phyloP scores from a whole-genome alignment of 441 rosid species.

The Oxalis stricta region DNA sequence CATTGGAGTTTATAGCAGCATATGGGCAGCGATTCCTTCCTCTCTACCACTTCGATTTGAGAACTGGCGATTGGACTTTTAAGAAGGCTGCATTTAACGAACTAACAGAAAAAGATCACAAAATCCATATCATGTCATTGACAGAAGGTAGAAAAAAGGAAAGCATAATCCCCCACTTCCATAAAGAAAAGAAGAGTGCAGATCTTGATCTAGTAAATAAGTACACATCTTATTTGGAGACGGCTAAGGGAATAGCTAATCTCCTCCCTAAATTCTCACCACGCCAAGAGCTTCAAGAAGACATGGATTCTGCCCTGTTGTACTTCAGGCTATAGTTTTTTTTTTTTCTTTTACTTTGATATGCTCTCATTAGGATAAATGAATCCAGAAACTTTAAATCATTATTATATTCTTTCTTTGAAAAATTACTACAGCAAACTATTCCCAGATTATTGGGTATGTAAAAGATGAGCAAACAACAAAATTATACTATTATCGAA shows the following conservation, averaged over 20 bases:
- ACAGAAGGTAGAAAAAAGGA: slow-evolving; percentile 3
- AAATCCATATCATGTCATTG: not conserved
- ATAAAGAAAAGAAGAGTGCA: not conserved
- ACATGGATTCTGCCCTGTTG: slow-evolving; percentile 17
- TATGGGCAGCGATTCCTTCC: slow-evolving; percentile 46
- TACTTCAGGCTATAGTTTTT: slow-evolving; percentile 21
- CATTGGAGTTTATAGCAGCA: slow-evolving; percentile 27
- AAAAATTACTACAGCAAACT: not conserved
- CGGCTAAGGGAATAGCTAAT: slow-evolving; percentile 23
- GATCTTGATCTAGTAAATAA: not conserved
- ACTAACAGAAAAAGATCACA: slow-evolving; percentile 4
- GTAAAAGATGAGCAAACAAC: not conserved
- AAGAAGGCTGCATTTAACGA: slow-evolving; percentile 13
- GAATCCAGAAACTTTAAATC: no score
- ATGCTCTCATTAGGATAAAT: no score
- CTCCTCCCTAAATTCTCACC: slow-evolving; percentile 39
- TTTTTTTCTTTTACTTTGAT: no score
- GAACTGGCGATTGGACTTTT: slow-evolving; percentile 29
- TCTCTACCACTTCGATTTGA: slow-evolving; percentile 25
- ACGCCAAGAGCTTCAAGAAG: slow-evolving; percentile 10
- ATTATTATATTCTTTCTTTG: not conserved
- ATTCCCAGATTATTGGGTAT: not conserved
- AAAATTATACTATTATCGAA: not conserved
- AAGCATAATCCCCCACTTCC: not conserved
- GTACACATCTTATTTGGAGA: slow-evolving; percentile 19